Base-by-base conservation (phyloP, 2,329 filamentous ascomycete genomes). In the Diaporthe amygdali region DNA sequence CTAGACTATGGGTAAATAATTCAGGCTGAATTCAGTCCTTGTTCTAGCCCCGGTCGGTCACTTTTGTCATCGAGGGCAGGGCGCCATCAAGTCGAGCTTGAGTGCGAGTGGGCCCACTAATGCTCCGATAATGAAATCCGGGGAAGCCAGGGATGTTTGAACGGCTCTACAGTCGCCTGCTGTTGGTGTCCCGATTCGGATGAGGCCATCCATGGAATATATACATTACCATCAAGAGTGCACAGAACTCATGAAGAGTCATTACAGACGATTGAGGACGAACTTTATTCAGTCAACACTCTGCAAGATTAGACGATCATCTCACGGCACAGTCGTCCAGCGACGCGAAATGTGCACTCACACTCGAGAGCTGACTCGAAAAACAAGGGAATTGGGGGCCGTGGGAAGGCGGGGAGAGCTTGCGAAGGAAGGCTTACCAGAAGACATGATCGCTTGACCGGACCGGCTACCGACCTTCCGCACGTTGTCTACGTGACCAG, bases 381-480 rank as follows among this genome's bases (percentile, higher is more conserved):
- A 14, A 63, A 27, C 10, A 5, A 6, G 15, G 30, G 3, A 9
- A 39, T 30, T 47, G 59, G 52, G 66, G 34, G 41, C 52, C 41
- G 15, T 68, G 52, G n/a, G 27, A 68, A 49, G 9, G 34, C 52
- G 54, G 66, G 52, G 52, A 49, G 14, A n/a, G 10, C 20, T 68
- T 22, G 52, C 52, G 66, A 25, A 22, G 20, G 17, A 22, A 14
- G 9, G 20, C 15, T 30, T 4, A 30, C 22, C 14, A 37, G 39
- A 30, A 25, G 3, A 25, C 15, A 6, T 41, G 27, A n/a, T 63
- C 54, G 71, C 68, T 67, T 72, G 17, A 32, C 22, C 71, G 71
- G 71, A 61, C 71, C 71, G 71, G 7, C 30, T 64, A 71, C 71
- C 68, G 68, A 63, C 14, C 44, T 47, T 27, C 47, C 34, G 69